Evolutionary conservation across 2,329 filamentous ascomycete genomes (phyloP).

Genomic region (Cytospora chrysosperma): DNA sequence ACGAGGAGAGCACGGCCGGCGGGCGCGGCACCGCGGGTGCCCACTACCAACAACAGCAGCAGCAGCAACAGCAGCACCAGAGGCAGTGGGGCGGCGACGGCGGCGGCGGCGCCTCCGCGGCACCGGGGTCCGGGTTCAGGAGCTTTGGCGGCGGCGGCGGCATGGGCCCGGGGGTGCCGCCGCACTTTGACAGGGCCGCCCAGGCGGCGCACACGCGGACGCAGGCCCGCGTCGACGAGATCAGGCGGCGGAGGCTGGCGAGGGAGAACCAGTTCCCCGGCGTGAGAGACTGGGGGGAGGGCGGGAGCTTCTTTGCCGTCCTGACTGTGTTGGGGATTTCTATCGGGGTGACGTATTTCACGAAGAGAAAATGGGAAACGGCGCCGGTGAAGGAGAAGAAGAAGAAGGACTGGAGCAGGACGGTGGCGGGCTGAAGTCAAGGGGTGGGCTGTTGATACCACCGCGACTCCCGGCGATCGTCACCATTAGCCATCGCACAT

Average conservation of each 20-base stretch:
- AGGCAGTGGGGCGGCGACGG: conserved; percentile 32
- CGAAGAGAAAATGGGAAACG: conserved; percentile 37
- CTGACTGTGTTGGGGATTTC: conserved; percentile 47
- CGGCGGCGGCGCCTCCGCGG: no score
- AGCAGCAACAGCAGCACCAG: background rate
- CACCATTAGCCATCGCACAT: background rate
- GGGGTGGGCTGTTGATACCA: background rate
- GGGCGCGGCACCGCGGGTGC: conserved; percentile 5
- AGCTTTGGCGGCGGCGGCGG: conserved; percentile 44
- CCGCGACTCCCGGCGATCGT: background rate
- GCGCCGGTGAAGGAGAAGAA: conserved; percentile 21
- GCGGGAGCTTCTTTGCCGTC: conserved; percentile 51
- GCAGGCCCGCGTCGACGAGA: conserved; percentile 62
- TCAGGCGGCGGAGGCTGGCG: conserved; percentile 32
- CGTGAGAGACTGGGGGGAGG: conserved; percentile 29
- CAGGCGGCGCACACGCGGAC: conserved; percentile 69
- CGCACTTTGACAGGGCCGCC: conserved; percentile 73
- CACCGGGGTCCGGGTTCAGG: conserved; percentile 31
- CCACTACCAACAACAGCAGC: conserved; percentile 25
- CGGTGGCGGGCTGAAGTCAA: background rate
- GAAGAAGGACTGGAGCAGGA: conserved; percentile 24
- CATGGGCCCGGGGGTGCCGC: conserved; percentile 63
- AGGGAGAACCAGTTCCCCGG: conserved; percentile 40
- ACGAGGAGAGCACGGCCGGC: conserved; percentile 42
- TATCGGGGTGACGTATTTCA: conserved; percentile 44